phyloP scores from a whole-genome alignment of 2,329 filamentous ascomycete genomes.

The Paracamarosporium sp. region DNA sequence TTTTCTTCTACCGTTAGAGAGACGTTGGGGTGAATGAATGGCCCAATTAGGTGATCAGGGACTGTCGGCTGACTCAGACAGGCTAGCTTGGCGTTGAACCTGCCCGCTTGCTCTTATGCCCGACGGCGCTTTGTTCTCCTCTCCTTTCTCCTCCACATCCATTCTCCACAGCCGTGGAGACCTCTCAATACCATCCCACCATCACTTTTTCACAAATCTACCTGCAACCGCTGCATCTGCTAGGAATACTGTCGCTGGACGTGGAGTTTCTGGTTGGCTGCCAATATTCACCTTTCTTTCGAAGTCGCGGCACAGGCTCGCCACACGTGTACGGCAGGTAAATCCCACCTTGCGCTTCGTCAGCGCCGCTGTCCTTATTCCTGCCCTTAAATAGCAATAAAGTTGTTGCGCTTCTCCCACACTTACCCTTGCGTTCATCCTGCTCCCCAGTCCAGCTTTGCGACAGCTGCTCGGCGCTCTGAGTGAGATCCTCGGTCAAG shows the following conservation, averaged over 20 bases:
- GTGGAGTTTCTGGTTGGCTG: background rate
- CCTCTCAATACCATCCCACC: background rate
- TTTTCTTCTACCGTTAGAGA: too few species aligned
- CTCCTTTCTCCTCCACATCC: background rate
- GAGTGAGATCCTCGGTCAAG: conserved; percentile 15
- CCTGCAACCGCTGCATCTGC: background rate
- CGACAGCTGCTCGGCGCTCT: conserved; percentile 9
- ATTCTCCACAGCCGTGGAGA: background rate
- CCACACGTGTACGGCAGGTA: conserved; percentile 10
- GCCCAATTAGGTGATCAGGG: too few species aligned
- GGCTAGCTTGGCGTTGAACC: background rate
- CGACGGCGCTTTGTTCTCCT: background rate
- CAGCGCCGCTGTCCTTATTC: conserved; percentile 17
- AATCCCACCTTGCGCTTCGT: conserved; percentile 11
- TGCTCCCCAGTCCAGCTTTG: conserved; percentile 7
- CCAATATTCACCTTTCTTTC: background rate
- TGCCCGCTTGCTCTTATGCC: conserved; percentile 2
- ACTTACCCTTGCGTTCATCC: conserved; percentile 16
- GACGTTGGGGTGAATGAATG: too few species aligned
- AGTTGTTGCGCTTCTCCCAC: conserved; percentile 26
- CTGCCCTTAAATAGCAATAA: conserved; percentile 31
- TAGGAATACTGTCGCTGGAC: background rate
- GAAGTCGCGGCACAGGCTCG: conserved; percentile 7
- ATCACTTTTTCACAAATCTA: background rate
- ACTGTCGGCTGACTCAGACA: background rate